Evolutionary conservation across 140 eudicot species (phyloP), one percentile per base, ranked within the genome.

Genomic region (Senecio squalidus): DNA sequence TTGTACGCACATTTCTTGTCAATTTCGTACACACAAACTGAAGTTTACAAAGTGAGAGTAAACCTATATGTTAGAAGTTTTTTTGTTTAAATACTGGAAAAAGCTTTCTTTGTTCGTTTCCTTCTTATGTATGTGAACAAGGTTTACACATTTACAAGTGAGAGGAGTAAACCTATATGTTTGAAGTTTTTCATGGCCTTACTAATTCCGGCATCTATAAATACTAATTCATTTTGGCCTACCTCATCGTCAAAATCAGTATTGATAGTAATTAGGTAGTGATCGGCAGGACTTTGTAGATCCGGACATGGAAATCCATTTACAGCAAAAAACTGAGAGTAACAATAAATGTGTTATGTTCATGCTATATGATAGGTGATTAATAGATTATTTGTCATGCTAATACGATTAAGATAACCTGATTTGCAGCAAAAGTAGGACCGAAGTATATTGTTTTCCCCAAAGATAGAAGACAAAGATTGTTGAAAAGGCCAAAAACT

Each of bases 221-320:
- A n/a, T n/a, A n/a, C n/a, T n/a, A n/a, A n/a, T n/a, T n/a, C n/a
- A n/a, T n/a, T 31, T 23, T 6, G 14, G 18, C 53, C 0, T 54
- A 82, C 95, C 90, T 74, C 80, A 57, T 76, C n/a, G n/a, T n/a
- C 76, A 65, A 82, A 82, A 60, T 85, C 89, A 6, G 83, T 82
- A 70, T 85, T 85, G 58, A 85, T 76, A 5, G 82, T 78, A 63
- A 70, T 70, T 30, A 85, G 90, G 72, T 43, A 82, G 43, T 85
- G 90, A 67, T 85, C 90, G 6, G 84, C 78, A 1, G 90, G 90
- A 60, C 74, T 82, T 55, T 58, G 82, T 44, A 58, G 72, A 66
- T 63, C 69, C 22, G 86, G 84, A 61, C 90, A 81, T 8, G 86
- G 71, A 56, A 82, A 85, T 6, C 86, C 86, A 70, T 74, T 82